Percentiles rank a stretch among this genome's conserved stretches.
These are phyloP conservation scores for Coniochaeta ligniaria DNA, from an alignment of 2,329 filamentous ascomycete species.

Conservation along the genomic window DNA sequence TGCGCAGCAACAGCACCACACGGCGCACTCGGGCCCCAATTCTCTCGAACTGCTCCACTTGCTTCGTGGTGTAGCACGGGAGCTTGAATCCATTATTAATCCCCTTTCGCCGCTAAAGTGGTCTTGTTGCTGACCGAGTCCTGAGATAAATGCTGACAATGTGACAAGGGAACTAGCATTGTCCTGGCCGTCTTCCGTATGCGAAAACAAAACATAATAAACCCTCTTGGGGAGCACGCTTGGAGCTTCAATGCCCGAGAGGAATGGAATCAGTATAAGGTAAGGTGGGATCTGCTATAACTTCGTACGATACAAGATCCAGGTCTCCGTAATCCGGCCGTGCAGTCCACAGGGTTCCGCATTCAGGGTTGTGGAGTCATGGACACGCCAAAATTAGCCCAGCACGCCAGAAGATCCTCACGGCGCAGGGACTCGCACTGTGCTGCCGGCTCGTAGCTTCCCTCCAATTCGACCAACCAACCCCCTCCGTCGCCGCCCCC, in stretches of 20 bases:
- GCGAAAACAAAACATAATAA: neutral
- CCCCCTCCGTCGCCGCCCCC: neutral
- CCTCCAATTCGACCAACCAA: constrained; percentile 6
- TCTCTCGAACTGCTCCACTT: neutral
- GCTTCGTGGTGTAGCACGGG: no score
- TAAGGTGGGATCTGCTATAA: neutral
- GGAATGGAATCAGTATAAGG: neutral
- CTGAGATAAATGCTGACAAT: neutral
- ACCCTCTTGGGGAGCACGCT: neutral
- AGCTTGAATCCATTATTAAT: neutral
- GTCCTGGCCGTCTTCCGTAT: neutral
- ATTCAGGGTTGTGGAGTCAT: neutral
- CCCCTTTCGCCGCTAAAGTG: neutral
- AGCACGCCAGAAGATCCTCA: neutral
- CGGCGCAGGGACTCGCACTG: neutral
- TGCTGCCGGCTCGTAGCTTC: constrained; percentile 9
- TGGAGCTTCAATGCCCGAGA: neutral
- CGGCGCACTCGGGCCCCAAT: neutral
- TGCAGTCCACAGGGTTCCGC: neutral
- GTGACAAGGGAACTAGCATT: neutral
- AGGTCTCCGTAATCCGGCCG: neutral
- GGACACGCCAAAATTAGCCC: neutral
- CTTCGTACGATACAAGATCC: neutral
- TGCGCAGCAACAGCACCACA: neutral
- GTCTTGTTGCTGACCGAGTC: neutral